Evolutionary conservation across 441 rosid species (phyloP).

Genomic region (Adansonia grandidieri): DNA sequence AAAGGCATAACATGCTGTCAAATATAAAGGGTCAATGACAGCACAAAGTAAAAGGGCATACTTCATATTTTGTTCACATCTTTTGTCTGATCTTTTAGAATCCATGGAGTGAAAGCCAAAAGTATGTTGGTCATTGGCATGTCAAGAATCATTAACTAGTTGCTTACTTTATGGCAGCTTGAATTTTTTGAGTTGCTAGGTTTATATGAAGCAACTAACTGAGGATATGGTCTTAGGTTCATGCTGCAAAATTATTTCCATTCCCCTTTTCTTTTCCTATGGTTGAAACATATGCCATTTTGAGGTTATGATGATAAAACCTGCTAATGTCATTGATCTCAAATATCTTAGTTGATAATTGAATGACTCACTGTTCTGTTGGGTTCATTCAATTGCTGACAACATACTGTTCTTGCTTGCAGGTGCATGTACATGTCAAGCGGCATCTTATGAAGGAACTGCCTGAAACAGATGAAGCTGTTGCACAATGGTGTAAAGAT

Average conservation of each 20-base stretch:
- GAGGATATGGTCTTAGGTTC: not conserved
- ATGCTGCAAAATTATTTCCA: not conserved
- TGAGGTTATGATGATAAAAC: not conserved
- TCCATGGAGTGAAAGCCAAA: not conserved
- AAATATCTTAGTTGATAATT: conserved; percentile 14
- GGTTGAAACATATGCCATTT: not conserved
- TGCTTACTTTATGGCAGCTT: not conserved
- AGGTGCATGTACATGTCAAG: conserved; percentile 85
- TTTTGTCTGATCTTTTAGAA: not conserved
- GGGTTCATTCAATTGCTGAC: conserved; percentile 14
- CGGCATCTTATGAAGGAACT: conserved; percentile 81
- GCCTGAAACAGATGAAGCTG: conserved; percentile 87
- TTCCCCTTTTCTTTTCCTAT: not conserved
- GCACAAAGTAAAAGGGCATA: not conserved
- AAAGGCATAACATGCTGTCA: conserved; percentile 17
- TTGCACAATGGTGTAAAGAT: conserved; percentile 99
- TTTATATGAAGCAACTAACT: not conserved
- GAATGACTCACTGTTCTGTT: not conserved
- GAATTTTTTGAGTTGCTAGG: not conserved
- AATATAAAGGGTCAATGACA: not conserved
- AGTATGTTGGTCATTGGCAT: not conserved
- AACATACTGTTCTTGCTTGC: conserved; percentile 33
- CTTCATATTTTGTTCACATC: not conserved
- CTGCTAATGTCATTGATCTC: not conserved
- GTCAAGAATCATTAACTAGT: not conserved